Evolutionary conservation across 176 grass and related monocot genomes (phyloP).

Genomic region (Zea mays): DNA sequence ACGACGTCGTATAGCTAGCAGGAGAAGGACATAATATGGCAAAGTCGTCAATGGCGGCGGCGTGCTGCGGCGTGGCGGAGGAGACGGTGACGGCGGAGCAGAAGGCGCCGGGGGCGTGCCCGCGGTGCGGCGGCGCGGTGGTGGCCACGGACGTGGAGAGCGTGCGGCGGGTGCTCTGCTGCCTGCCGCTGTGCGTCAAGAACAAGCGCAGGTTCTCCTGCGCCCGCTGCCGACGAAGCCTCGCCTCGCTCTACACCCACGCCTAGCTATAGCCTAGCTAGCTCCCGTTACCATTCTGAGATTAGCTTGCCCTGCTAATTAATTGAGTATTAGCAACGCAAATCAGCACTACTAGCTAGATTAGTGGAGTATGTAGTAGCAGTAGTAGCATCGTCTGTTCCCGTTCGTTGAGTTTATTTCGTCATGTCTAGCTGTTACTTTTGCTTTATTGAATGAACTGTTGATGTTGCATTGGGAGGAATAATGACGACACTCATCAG

Average conservation of each 20-base stretch:
- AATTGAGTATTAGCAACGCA: too few relatives aligned
- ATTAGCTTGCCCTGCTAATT: too few relatives aligned
- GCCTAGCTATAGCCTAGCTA: neutral
- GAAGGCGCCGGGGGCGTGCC: constrained; percentile 71
- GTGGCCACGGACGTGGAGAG: constrained; percentile 61
- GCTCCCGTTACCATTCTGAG: too few relatives aligned
- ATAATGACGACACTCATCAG: too few relatives aligned
- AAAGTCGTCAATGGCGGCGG: constrained; percentile 7
- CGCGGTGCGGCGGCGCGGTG: constrained; percentile 66
- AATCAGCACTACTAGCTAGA: too few relatives aligned
- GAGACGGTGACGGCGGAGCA: constrained; percentile 47
- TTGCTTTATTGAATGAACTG: too few relatives aligned
- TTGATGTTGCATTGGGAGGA: too few relatives aligned
- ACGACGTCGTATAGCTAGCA: neutral
- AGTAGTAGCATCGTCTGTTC: too few relatives aligned
- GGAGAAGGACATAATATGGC: neutral
- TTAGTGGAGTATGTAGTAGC: too few relatives aligned
- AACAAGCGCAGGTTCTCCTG: constrained; percentile 72
- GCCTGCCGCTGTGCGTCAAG: constrained; percentile 64
- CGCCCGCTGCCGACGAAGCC: constrained; percentile 51
- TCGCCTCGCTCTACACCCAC: constrained; percentile 47
- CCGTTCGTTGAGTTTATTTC: too few relatives aligned
- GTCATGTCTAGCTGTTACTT: too few relatives aligned
- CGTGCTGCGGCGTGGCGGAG: constrained; percentile 48
- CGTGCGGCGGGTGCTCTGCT: constrained; percentile 51